A percentile compares a stretch with the other conserved stretches of the same genome.
Conservation (phyloP, 129 eudicot genomes). For the Chrysanthemum makinoi region DNA sequence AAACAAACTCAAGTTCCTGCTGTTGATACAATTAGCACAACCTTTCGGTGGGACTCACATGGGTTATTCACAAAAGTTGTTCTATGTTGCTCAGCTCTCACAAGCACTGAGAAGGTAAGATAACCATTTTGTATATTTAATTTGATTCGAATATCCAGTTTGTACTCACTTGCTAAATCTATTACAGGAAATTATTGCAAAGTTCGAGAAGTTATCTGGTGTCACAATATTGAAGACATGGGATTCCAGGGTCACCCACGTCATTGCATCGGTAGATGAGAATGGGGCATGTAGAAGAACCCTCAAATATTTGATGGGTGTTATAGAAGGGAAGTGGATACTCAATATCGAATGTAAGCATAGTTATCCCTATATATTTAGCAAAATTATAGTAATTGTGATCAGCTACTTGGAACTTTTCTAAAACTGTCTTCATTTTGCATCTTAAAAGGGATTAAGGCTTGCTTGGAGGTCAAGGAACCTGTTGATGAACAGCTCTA, state of each 20-base stretch:
- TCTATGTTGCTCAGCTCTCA: conserved; percentile 87
- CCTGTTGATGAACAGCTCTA: conserved; percentile 69
- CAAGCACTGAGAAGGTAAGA: conserved; percentile 59
- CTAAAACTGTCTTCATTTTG: neutral
- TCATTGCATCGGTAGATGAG: conserved; percentile 81
- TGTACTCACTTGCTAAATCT: conserved; percentile 20
- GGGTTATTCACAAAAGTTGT: conserved; percentile 55
- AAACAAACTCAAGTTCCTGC: conserved; percentile 37
- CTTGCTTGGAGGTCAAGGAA: conserved; percentile 71
- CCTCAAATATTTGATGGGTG: conserved; percentile 86
- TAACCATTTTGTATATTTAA: neutral
- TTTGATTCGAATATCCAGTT: neutral
- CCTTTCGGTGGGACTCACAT: conserved; percentile 43
- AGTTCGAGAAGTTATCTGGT: conserved; percentile 66
- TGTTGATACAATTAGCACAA: conserved; percentile 18
- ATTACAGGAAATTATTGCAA: conserved; percentile 59
- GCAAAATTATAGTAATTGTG: neutral
- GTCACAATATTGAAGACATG: conserved; percentile 60
- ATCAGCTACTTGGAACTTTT: neutral
- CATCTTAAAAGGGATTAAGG: conserved; percentile 67
- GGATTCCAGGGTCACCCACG: conserved; percentile 83
- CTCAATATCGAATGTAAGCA: conserved; percentile 71
- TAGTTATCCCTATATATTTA: neutral
- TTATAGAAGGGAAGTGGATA: conserved; percentile 95
- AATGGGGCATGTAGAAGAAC: conserved; percentile 93